phyloP scores from a whole-genome alignment of 2,329 filamentous ascomycete species.

The Corniculantispora saksenae region DNA sequence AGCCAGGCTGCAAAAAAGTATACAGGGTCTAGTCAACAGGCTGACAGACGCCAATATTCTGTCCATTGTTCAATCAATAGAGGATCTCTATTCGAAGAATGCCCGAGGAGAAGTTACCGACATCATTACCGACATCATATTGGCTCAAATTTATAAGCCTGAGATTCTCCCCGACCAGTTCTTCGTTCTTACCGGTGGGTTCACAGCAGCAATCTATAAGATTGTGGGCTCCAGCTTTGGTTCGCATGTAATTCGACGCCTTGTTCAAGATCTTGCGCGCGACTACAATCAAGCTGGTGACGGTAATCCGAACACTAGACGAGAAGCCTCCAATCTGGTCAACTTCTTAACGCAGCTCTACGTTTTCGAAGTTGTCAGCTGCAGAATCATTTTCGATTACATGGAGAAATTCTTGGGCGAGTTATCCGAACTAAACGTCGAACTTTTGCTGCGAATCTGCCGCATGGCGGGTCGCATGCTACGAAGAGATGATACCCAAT shows the following conservation, averaged over 20 bases:
- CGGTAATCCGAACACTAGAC: conserved; percentile 41
- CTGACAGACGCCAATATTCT: conserved; percentile 88
- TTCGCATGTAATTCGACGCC: conserved; percentile 77
- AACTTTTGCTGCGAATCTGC: conserved; percentile 82
- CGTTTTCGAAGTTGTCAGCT: conserved; percentile 84
- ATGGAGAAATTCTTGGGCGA: conserved; percentile 74
- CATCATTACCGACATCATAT: conserved; percentile 72
- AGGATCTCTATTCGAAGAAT: conserved; percentile 79
- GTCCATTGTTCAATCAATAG: conserved; percentile 79
- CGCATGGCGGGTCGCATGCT: conserved; percentile 80
- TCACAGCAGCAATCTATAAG: conserved; percentile 85
- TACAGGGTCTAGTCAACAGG: conserved; percentile 88
- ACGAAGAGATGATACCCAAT: conserved; percentile 82
- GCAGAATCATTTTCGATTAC: conserved; percentile 86
- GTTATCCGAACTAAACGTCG: conserved; percentile 83
- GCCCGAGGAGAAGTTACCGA: conserved; percentile 88
- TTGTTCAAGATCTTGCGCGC: conserved; percentile 73
- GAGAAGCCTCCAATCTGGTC: conserved; percentile 67
- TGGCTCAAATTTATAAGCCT: conserved; percentile 77
- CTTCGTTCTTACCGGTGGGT: conserved; percentile 85
- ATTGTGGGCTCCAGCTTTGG: conserved; percentile 86
- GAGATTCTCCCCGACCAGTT: conserved; percentile 84
- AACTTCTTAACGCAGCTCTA: conserved; percentile 85
- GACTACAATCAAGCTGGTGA: conserved; percentile 52
- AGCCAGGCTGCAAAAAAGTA: conserved; percentile 71